Evolutionary conservation across 495 filamentous ascomycete genomes (phyloP).

Genomic region (Penicillium paxilli): DNA sequence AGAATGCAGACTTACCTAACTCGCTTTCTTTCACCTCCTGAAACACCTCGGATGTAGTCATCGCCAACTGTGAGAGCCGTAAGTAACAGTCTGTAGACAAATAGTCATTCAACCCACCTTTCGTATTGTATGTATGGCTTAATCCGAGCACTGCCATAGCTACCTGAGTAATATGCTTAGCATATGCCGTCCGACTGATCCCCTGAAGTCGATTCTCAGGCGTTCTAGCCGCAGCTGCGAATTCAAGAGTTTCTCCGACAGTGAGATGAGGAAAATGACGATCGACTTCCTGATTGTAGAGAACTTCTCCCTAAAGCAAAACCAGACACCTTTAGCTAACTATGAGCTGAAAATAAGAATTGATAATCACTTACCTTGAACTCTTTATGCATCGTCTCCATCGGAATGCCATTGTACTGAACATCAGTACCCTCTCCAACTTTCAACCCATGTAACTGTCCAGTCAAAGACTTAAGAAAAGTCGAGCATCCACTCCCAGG

Average conservation of each 20-base stretch:
- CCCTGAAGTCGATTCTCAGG: conserved; percentile 46
- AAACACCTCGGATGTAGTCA: conserved; percentile 64
- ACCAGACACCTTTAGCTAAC: not conserved
- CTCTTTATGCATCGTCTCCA: conserved; percentile 54
- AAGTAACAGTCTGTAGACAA: conserved; percentile 42
- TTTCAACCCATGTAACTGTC: conserved; percentile 38
- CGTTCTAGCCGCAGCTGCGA: conserved; percentile 57
- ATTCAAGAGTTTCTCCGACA: conserved; percentile 65
- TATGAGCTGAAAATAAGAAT: no score
- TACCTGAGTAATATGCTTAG: conserved; percentile 53
- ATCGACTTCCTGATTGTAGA: conserved; percentile 66
- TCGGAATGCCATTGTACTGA: conserved; percentile 54
- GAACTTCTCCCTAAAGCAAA: conserved; percentile 50
- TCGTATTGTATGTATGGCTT: conserved; percentile 56
- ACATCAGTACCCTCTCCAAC: conserved; percentile 43
- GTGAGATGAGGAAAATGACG: conserved; percentile 67
- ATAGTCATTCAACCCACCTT: conserved; percentile 39
- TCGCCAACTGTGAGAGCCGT: conserved; percentile 43
- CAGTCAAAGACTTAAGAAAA: conserved; percentile 40
- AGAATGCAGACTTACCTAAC: conserved; percentile 30
- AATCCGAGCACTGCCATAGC: conserved; percentile 63
- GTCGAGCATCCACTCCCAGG: conserved; percentile 48
- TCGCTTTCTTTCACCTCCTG: conserved; percentile 80
- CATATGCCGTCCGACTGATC: conserved; percentile 38
- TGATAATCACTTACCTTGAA: conserved; percentile 40